Percentiles rank a stretch among this genome's conserved stretches.
Conservation (phyloP, 345 rosid species). For the Salix brachista region DNA sequence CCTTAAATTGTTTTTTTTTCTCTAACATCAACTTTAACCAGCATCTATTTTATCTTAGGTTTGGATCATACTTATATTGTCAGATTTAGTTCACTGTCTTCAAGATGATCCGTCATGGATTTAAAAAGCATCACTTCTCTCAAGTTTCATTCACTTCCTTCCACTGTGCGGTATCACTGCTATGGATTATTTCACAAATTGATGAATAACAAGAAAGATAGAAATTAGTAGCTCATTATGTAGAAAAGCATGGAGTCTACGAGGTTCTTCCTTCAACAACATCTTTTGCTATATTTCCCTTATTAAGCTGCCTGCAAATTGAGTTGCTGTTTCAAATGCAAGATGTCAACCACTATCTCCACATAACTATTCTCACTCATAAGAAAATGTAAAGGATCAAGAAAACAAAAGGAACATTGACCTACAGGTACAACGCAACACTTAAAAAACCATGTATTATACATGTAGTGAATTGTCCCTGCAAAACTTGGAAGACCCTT, state of each 20-base stretch:
- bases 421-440: slow-evolving; percentile 32
- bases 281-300: slow-evolving; percentile 21
- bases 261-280: not conserved
- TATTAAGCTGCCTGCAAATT: slow-evolving; percentile 39
- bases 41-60: not conserved
- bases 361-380: slow-evolving; percentile 13
- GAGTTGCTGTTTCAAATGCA: slow-evolving; percentile 45
- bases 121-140: not conserved
- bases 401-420: slow-evolving; percentile 16
- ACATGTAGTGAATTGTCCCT: slow-evolving; percentile 41
- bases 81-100: not conserved
- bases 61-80: not conserved
- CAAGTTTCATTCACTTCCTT: not conserved
- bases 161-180: not conserved
- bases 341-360: slow-evolving; percentile 25
- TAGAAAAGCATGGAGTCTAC: not conserved
- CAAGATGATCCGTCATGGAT: not conserved
- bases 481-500: slow-evolving; percentile 26
- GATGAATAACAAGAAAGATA: not conserved
- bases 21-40: no score
- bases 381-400: slow-evolving; percentile 21
- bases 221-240: not conserved
- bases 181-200: not conserved
- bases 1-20: no score
- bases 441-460: slow-evolving; percentile 36